Base-by-base conservation (phyloP, 2,329 filamentous ascomycete genomes). In the Coniosporium tulheliwenetii region DNA sequence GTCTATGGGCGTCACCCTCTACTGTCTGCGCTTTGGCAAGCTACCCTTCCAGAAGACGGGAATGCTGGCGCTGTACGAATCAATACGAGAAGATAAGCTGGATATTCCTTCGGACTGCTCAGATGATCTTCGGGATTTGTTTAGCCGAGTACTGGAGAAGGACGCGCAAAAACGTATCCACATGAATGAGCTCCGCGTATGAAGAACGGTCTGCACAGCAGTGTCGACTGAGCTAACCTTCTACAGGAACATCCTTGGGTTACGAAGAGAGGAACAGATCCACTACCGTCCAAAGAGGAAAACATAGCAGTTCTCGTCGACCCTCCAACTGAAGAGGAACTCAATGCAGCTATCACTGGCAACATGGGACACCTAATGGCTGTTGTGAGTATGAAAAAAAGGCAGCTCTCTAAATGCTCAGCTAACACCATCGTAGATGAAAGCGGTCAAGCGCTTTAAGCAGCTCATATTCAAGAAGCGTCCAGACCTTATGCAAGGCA, bases 1-100 rank as follows among this genome's bases (percentile, higher is more conserved):
- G 91, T 93, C 89, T 3, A 96, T 96, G 89, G 91, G 91, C 5
- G 80, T 95, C 8, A 93, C 87, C 1, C 67, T 98, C 2, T 96
- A 89, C 57, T 98, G 91, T 57, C 70, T 98, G 33, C 79, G 82
- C 45, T 96, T 93, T 52, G 91, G 91, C 30, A 71, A 67, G 39
- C 80, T 98, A 45, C 91, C 91, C 0, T 98, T 96, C 54, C 81
- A 87, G 52, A 75, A 80, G 42, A 67, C 74, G 5, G 78, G 77
- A 13, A 77, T 95, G 44, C 67, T 95, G 42, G 87, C 94, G 39
- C 75, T 96, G 46, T 96, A 93, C 55, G 79, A 93, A 44, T 77
- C 85, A 5, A 96, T 98, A 60, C 81, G 81, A 48, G 73, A 69
- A 29, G 80, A 93, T 34, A 60, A 74, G 3, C 61, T 81, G 1